phyloP scores from a whole-genome alignment of 148 eudicot genomes.

The Rhododendron simsii region DNA sequence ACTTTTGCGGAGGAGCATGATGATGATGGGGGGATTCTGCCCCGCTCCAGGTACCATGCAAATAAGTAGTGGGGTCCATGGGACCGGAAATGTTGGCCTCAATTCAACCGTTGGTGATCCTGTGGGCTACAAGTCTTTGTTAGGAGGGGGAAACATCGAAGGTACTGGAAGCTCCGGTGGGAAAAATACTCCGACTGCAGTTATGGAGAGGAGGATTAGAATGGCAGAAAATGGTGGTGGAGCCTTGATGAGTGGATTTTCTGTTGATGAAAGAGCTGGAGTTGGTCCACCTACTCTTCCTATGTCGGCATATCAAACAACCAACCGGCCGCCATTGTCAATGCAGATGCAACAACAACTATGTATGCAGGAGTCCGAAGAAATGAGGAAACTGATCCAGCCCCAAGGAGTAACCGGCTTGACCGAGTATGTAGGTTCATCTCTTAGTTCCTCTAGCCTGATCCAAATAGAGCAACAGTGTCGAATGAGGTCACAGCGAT shows the following conservation, averaged over 20 bases:
- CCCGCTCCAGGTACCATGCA: background rate
- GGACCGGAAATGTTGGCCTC: background rate
- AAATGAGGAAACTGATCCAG: background rate
- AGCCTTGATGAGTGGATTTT: constrained; percentile 6
- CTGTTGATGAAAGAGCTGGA: background rate
- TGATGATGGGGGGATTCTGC: background rate
- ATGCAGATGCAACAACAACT: background rate
- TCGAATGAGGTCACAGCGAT: background rate
- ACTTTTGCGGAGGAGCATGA: background rate
- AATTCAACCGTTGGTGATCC: background rate
- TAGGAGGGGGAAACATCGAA: background rate
- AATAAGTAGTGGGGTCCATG: background rate
- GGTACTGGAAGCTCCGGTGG: background rate
- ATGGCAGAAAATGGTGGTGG: constrained; percentile 6
- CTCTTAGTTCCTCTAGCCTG: background rate
- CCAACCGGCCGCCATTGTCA: background rate
- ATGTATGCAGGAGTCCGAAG: background rate
- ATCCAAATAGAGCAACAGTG: background rate
- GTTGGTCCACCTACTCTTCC: background rate
- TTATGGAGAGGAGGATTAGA: background rate
- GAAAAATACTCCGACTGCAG: background rate
- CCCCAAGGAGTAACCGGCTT: background rate
- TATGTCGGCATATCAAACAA: background rate
- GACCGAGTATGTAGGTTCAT: constrained; percentile 4
- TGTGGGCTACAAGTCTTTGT: constrained; percentile 1